phyloP scores from a whole-genome alignment of 2,329 filamentous ascomycete genomes.

The Atkinsonella texensis region DNA sequence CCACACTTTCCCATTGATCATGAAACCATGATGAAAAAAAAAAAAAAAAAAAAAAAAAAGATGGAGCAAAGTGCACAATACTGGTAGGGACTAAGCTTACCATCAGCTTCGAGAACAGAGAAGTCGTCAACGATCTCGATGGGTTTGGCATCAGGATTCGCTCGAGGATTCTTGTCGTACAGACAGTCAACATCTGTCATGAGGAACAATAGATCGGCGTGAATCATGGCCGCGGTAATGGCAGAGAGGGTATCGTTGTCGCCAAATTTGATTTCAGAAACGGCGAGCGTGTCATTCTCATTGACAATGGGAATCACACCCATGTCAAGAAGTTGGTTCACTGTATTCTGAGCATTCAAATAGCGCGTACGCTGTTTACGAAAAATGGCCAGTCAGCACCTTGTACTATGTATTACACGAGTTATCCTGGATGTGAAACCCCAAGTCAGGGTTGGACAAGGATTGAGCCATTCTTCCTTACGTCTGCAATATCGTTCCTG shows the following conservation, averaged over 20 bases:
- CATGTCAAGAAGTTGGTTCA: conserved; percentile 81
- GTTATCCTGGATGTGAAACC: background rate
- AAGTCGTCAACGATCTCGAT: conserved; percentile 94
- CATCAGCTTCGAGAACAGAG: conserved; percentile 66
- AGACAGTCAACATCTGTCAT: conserved; percentile 99
- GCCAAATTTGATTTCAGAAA: conserved; percentile 98
- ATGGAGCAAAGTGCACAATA: too few relatives aligned
- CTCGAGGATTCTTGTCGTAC: conserved; percentile 90
- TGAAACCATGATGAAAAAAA: background rate
- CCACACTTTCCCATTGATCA: background rate
- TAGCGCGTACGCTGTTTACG: conserved; percentile 66
- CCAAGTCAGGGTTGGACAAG: background rate
- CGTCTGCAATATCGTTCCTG: conserved; percentile 90
- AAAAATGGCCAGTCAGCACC: background rate
- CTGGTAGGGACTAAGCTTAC: conserved; percentile 24
- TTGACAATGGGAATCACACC: conserved; percentile 97
- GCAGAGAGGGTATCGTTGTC: conserved; percentile 97
- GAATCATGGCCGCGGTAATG: conserved; percentile 93
- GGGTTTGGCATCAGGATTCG: conserved; percentile 70
- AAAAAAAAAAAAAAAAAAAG: background rate
- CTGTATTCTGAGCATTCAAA: conserved; percentile 91
- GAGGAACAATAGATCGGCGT: conserved; percentile 90
- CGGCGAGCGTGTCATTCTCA: conserved; percentile 93
- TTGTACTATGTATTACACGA: background rate
- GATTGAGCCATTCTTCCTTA: conserved; percentile 27